Conservation (phyloP, 2,329 filamentous ascomycete genomes). For the Bipolaris gigantea region DNA sequence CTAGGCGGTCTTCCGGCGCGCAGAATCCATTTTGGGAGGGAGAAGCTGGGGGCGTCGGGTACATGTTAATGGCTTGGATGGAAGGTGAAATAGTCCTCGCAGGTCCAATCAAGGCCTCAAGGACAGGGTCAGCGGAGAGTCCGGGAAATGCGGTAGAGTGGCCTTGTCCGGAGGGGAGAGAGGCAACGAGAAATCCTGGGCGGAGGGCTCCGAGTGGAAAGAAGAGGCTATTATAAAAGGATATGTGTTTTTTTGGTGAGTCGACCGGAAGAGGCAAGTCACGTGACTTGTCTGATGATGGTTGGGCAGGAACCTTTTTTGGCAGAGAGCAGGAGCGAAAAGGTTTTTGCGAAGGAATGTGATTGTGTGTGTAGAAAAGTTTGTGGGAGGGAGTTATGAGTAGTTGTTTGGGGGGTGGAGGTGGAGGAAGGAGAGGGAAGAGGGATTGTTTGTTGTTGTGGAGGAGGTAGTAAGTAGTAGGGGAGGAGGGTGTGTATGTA, state of each 20-base stretch:
- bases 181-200: not conserved
- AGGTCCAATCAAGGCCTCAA: conserved; percentile 48
- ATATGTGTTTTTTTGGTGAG: conserved; percentile 10
- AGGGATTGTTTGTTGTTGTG: not conserved
- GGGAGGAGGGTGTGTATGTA: conserved; percentile 2
- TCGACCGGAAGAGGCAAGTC: conserved; percentile 22
- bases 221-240: conserved; percentile 19
- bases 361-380: conserved; percentile 2
- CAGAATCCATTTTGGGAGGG: conserved; percentile 50
- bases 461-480: conserved; percentile 1
- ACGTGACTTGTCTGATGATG: conserved; percentile 20
- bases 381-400: conserved; percentile 4
- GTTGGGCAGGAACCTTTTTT: conserved; percentile 4
- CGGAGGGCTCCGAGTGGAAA: conserved; percentile 1
- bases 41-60: conserved; percentile 55
- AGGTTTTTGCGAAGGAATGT: conserved; percentile 27
- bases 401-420: conserved; percentile 18
- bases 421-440: not conserved
- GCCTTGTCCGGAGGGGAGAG: conserved; percentile 11
- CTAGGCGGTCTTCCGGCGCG: conserved; percentile 79
- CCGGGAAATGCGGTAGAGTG: conserved; percentile 14
- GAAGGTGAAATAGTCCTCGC: conserved; percentile 36
- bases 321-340: conserved; percentile 16
- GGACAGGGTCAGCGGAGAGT: conserved; percentile 32
- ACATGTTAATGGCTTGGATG: conserved; percentile 41